A percentile compares a stretch with the other conserved stretches of the same genome.
Evolutionary conservation across 345 rosid species (phyloP).

Genomic region (Gossypium stocksii): DNA sequence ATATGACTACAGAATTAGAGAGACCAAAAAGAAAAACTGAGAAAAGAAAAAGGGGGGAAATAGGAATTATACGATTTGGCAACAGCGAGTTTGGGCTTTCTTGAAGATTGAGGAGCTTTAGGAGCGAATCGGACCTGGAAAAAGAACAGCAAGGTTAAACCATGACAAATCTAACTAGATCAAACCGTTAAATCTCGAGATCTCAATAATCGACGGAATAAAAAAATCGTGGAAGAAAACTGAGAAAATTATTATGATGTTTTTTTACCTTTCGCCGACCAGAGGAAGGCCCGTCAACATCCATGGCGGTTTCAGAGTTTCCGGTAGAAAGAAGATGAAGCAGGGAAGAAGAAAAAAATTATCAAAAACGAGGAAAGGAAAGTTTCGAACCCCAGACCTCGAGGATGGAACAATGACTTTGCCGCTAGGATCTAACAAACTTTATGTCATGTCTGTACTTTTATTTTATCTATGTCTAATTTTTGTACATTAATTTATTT

Average conservation of each 20-base stretch:
- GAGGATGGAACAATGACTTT: too few relatives aligned
- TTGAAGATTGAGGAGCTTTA: constrained; percentile 32
- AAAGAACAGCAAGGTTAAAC: not conserved
- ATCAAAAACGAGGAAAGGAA: too few relatives aligned
- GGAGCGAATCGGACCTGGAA: constrained; percentile 41
- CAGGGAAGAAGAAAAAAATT: too few relatives aligned
- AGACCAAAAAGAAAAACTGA: too few relatives aligned
- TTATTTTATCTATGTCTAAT: too few relatives aligned
- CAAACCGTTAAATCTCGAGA: not conserved
- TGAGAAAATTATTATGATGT: not conserved
- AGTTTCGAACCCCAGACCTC: too few relatives aligned
- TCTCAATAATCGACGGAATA: not conserved
- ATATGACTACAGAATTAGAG: not conserved
- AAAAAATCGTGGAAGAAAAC: not conserved
- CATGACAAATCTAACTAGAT: not conserved
- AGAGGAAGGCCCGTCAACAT: not conserved
- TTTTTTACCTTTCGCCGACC: constrained; percentile 1
- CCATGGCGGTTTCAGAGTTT: too few relatives aligned
- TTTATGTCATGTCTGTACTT: too few relatives aligned
- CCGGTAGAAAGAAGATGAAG: too few relatives aligned
- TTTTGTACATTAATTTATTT: too few relatives aligned
- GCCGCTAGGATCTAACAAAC: too few relatives aligned
- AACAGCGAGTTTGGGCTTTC: constrained; percentile 22
- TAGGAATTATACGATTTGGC: constrained; percentile 23
- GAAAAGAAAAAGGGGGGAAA: not conserved